Evolutionary conservation across 345 rosid species (phyloP), one percentile per base, ranked within the genome.

Genomic region (Luvunga scandens): DNA sequence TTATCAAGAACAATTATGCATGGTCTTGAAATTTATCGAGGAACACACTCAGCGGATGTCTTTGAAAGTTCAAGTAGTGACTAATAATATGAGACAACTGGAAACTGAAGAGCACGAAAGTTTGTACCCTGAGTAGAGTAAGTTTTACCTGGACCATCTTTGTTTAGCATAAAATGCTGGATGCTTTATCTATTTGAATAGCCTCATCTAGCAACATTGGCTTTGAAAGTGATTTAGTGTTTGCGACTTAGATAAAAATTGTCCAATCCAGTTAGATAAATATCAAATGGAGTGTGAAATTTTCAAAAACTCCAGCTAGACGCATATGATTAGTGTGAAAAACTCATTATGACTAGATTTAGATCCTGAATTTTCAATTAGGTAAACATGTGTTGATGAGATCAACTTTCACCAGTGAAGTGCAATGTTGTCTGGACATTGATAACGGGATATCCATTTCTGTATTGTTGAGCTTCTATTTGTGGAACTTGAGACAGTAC

Each of bases 11-110:
- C 88, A 85, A 78, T 65, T 85, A 30, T 69, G 39, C 24, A 76
- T 74, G 53, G 83, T 83, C 36, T 66, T 85, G 57, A 81, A 76
- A 69, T 78, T 36, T 45, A 69, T 85, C 0, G 84, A 85, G 81
- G 88, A 83, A 60, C 86, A 85, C 78, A 81, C 84, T 13, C 86
- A 70, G 77, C 74, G 24, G 48, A 67, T 85, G 24, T 81, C 88
- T 53, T 64, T 81, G 71, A 81, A 85, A 79, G 82, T 81, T 73
- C 76, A 83, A 36, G 76, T 21, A 24, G 82, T 85, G 14, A 50
- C 81, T 42, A 53, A 76, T 31, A 83, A 57, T 30, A 72, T 83
- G 62, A 76, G 78, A 71, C 79, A 83, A 59, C 72, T 85, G 9
- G 86, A 83, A 69, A 28, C 65, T 72, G 86, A 81, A 76, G 80